Base-by-base conservation (phyloP, 2,329 filamentous ascomycete species). In the Aspergillus flavus region DNA sequence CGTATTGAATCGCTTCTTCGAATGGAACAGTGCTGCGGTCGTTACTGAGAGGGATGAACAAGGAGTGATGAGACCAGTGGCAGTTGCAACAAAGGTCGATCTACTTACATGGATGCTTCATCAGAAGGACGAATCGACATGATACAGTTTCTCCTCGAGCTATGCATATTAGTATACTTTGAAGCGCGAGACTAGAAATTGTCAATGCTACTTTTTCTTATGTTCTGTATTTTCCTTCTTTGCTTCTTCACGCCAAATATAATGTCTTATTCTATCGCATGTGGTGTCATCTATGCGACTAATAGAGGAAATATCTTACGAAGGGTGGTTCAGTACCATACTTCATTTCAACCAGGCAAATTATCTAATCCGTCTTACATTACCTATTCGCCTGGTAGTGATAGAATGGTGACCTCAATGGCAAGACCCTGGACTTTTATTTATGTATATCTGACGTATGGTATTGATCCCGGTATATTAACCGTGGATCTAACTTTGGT, bases 21-120 rank as follows among this genome's bases (percentile, higher is more conserved):
- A 98, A 81, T 98, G 95, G 93, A 98, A 99, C 80, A 95, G 91
- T 70, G 94, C 95, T 0, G 95, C 95, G 0, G 89, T 99, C 56
- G 93, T 99, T 3, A 99, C 94, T 0, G 94, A 98, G 78, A 85
- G 87, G 46, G 85, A 85, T 62, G 80, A 83, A 60, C 79, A 84
- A 64, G 86, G 81, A 14, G 85, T 86, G 53, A 76, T 88, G 69
- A 96, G 92, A 83, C 93, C 96, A 1, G 84, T 95, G 57, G 95
- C 93, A 9, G 88, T 99, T 10, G 94, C 96, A 9, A 98, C 95
- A 36, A 99, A 99, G 86, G 95, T 99, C 6, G 95, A 99, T 80
- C 79, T 99, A 71, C 80, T 99, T 72, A 93, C 90, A 48, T 99
- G 92, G 90, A 88, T 99, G 86, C 88, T 98, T 43, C 92, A 89